These are phyloP conservation scores for Populus pruinosa DNA, from an alignment of 345 rosid genomes.

Conservation along the genomic window DNA sequence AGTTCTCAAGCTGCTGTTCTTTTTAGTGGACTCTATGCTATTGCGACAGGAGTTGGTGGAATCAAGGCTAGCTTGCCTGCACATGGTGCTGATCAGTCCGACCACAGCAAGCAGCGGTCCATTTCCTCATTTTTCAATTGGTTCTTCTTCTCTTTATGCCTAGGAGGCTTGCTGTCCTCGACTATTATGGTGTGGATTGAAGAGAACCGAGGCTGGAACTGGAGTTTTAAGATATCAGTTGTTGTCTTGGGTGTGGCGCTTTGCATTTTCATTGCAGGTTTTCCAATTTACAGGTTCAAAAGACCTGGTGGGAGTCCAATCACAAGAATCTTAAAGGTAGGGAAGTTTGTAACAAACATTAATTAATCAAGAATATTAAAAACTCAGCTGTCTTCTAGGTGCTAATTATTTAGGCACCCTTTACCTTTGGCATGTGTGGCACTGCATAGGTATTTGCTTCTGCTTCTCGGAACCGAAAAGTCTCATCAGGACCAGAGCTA, in stretches of 20 bases:
- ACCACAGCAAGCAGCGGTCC: conserved; percentile 25
- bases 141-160: conserved; percentile 49
- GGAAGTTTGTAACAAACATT: no score
- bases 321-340: conserved; percentile 36
- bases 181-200: conserved; percentile 64
- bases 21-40: conserved; percentile 42
- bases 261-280: conserved; percentile 39
- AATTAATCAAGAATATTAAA: no score
- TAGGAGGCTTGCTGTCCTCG: conserved; percentile 44
- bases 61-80: conserved; percentile 56
- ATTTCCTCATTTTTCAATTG: conserved; percentile 57
- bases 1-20: conserved; percentile 37
- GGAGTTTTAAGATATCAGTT: conserved; percentile 35
- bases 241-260: conserved; percentile 30
- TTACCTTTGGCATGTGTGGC: background rate
- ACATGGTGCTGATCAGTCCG: conserved; percentile 66
- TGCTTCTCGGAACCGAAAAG: conserved; percentile 42
- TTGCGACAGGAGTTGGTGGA: conserved; percentile 60
- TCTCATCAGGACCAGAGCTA: background rate
- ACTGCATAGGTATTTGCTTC: conserved; percentile 40
- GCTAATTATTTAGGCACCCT: no score
- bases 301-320: conserved; percentile 50
- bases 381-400: no score
- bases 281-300: conserved; percentile 43
- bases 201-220: conserved; percentile 57